Percentiles rank a stretch among this genome's conserved stretches.
These are phyloP conservation scores for Tricholomella constricta DNA, from an alignment of 768 basidiomycete genomes.

Conservation along the genomic window DNA sequence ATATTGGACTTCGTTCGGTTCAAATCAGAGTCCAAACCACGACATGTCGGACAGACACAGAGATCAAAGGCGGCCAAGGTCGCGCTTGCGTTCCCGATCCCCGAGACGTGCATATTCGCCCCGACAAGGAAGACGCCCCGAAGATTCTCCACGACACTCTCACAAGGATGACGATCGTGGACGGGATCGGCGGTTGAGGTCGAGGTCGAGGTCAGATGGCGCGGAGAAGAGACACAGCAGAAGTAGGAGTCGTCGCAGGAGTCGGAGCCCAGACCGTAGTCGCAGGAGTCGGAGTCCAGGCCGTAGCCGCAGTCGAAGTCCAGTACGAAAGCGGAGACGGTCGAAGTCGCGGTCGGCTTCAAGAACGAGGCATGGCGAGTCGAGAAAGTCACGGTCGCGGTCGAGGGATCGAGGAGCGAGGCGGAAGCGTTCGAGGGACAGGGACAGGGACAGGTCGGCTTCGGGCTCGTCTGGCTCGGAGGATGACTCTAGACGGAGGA, in stretches of 20 bases:
- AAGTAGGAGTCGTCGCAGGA: constrained; percentile 7
- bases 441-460: constrained; percentile 30
- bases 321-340: constrained; percentile 31
- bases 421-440: constrained; percentile 14
- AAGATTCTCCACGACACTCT: constrained; percentile 3
- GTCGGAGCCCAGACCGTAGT: constrained; percentile 24
- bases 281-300: constrained; percentile 21
- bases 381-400: constrained; percentile 35
- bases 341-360: constrained; percentile 37
- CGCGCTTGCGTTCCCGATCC: constrained; percentile 8
- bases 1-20: no score
- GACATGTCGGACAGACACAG: constrained; percentile 6
- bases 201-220: neutral
- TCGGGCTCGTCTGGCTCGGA: constrained; percentile 45
- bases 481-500: constrained; percentile 47
- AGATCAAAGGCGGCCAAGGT: no score
- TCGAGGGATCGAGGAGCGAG: constrained; percentile 19
- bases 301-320: constrained; percentile 34
- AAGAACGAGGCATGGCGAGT: constrained; percentile 31
- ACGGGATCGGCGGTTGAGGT: neutral
- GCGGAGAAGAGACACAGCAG: neutral
- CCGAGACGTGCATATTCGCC: neutral
- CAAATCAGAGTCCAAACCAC: no score
- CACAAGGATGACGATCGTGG: neutral
- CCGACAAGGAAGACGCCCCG: constrained; percentile 1